Base-by-base conservation (phyloP, 495 filamentous ascomycete genomes). In the Aspergillus mulundensis region DNA sequence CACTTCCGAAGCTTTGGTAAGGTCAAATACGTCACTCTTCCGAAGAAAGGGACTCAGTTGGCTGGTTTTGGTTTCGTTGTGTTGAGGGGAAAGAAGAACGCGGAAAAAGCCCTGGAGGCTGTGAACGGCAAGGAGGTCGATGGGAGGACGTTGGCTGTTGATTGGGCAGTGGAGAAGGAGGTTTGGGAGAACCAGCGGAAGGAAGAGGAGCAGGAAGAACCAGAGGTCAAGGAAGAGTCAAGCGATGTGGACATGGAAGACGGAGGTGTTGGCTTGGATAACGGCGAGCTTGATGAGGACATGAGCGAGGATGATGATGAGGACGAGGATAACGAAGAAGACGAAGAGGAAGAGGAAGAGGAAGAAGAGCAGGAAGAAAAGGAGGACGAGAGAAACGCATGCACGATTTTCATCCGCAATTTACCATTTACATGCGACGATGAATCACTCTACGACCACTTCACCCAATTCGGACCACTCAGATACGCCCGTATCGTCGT, bases 91-190 rank as follows among this genome's bases (percentile, higher is more conserved):
- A 84, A 84, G 60, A 94, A 89, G 71, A 95, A 97, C 70, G 92
- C 95, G 0, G 87, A 97, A 72, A 94, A 85, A 72, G 94, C 94
- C 1, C 75, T 99, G 48, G 81, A 84, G 59, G 81, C 75, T 7
- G 72, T 97, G 50, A 97, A 99, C 74, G 95, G 93, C 18, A 96
- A 87, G 69, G 83, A 86, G 59, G 78, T 99, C 18, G 90, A 96
- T 71, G 94, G 93, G 12, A 77, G 94, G 57, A 86, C 82, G 28
- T 60, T 97, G 46, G 93, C 92, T 8, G 93, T 97, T 5, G 94
- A 98, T 78, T 97, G 90, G 90, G 91, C 93, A 20, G 93, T 97
- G 1, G 90, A 96, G 50, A 97, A 93, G 72, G 79, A 87, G 43
- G 81, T 84, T 3, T 97, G 92, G 91, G 81, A 95, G 49, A 77